Base-by-base conservation (phyloP, 257 asterid genomes). In the Solanum lignicaule region DNA sequence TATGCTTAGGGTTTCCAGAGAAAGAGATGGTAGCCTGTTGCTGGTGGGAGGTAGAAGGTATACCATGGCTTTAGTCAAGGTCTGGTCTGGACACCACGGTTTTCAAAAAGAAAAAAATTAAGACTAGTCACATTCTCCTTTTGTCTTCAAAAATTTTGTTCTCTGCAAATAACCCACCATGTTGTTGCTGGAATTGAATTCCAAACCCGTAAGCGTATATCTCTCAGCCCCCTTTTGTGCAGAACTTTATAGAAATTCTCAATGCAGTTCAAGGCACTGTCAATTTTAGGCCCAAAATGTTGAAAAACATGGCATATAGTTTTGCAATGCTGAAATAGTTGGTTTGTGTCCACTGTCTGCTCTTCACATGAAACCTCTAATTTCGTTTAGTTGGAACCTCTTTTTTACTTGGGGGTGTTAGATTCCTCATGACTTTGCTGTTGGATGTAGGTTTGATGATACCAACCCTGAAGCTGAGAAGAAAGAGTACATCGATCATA, bases 401-500 rank as follows among this genome's bases (percentile, higher is more conserved):
- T 39, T 8, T 39, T 76, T 39, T 43, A 78, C 39, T 25, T 46
- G 18, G 18, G 55, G 43, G 66, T 46, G 68, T 48, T 27, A 27
- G 66, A 46, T 81, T 81, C 68, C 27, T 81, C 39, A 1, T 46
- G 83, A 13, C 41, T 86, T 87, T 32, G n/a, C 55, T 36, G 73
- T 87, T 83, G 81, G 60, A 52, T 87, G 62, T 89, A 97, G 99
- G 91, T 97, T 87, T 88, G 99, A 97, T 90, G 99, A 97, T 88
- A 97, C 99, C 87, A 97, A 97, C 87, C 99, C 99, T 23, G 99
- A 97, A 92, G 99, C 99, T 88, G 99, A 95, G 88, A 97, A 95
- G 91, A 93, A 93, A 86, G 99, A 97, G 91, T 97, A 97, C 83
- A 97, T 97, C 6, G 95, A 97, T 90, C 99, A 95, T 85, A 97